Evolutionary conservation across 2,329 filamentous ascomycete genomes (phyloP), one percentile per base, ranked within the genome.

Genomic region (Calycina herbarum): DNA sequence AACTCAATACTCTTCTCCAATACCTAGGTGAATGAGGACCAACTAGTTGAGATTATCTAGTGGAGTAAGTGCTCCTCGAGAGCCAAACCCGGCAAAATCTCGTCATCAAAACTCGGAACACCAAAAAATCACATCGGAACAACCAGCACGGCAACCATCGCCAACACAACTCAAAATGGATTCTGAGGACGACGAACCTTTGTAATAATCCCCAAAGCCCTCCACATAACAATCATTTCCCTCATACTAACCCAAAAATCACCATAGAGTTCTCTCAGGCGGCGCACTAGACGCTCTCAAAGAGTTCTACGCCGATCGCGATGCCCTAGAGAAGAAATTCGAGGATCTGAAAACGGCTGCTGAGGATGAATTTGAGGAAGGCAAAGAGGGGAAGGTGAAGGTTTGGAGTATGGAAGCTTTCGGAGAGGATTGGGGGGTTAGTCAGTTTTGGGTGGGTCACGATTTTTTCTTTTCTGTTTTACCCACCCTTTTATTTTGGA

Each of bases 371-470:
- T 81, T 82, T 67, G 61, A 59, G 6, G 61, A 48, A 1, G 63
- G 48, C 0, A 45, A 29, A 2, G 38, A 48, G 11, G 57, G 27
- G 54, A 64, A 60, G 45, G 61, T 61, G n/a, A 61, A 62, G 31
- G 62, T 66, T 59, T 77, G 86, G 40, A 83, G 79, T 51, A 94
- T 94, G 85, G 86, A 90, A 35, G 80, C 84, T 1, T 95, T 94
- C 73, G 82, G 82, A 1, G 92, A 94, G 77, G 89, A 94, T 77
- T 95, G 92, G 92, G 92, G 94, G 74, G 85, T 89, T 73, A 90
- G 86, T 68, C 91, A 94, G 78, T 95, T 95, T 74, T 95, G 92
- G 91, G 88, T 91, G 81, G 48, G 82, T 75, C 35, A 40, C 33
- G 38, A 40, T 40, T 35, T 31, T 40, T 57, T 3, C 24, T 40